phyloP scores from a whole-genome alignment of 169 alveolate genomes.

The Besnoitia besnoiti region DNA sequence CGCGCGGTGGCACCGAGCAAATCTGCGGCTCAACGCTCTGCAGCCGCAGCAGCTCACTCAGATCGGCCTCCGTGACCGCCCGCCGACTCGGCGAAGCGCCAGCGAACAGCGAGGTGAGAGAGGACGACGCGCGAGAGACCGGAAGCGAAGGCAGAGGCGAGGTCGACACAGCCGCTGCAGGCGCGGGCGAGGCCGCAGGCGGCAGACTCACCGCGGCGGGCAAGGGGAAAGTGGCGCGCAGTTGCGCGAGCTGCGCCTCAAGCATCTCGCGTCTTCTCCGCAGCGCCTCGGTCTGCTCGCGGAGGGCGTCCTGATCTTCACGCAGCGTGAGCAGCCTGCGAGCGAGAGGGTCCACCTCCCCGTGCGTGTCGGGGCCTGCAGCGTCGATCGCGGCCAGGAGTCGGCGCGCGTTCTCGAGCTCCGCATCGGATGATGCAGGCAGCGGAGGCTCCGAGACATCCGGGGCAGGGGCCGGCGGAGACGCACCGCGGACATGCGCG shows the following conservation, averaged over 20 bases:
- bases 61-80: neutral
- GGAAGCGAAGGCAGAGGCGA: neutral
- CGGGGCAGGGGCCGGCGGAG: no score
- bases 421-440: no score
- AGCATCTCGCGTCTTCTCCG: neutral
- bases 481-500: no score
- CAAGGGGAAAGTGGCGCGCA: no score
- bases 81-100: neutral
- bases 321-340: no score
- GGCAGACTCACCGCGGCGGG: no score
- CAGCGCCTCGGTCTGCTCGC: neutral
- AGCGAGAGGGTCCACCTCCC: neutral
- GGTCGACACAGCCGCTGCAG: neutral
- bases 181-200: neutral
- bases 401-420: neutral
- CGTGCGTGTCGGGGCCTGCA: neutral
- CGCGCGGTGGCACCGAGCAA: neutral
- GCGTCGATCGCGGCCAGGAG: neutral
- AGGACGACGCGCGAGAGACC: neutral
- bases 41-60: neutral
- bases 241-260: neutral
- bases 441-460: no score
- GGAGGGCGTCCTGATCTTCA: no score
- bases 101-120: neutral
- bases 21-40: neutral